Base-by-base conservation (phyloP, 495 filamentous ascomycete species). In the Aspergillus steynii region DNA sequence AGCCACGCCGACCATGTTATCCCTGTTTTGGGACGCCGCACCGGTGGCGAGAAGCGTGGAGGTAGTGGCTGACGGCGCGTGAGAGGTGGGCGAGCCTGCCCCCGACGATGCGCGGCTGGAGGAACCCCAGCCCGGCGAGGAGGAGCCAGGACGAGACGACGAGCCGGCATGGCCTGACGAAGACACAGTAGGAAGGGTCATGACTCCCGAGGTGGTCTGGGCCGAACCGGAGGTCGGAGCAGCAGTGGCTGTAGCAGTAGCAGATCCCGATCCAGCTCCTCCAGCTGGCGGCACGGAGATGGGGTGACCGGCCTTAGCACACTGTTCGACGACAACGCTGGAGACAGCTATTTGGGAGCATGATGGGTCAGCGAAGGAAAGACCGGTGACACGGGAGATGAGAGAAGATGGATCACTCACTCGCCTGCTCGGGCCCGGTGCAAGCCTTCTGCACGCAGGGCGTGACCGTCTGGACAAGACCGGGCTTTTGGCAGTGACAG, bases 401-500 rank as follows among this genome's bases (percentile, higher is more conserved):
- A 32, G 4, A 1, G 20, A 14, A 34, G 48, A n/a, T 32, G 15
- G 48, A 53, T 46, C 10, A 71, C 70, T 28, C 68, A 74, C 75
- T 60, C 50, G 72, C 66, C 57, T 80, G 79, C 59, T 80, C 80
- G 0, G 63, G 29, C 10, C 64, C 29, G 15, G 59, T 58, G 67
- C 80, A 83, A 14, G 68, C 69, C 60, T 73, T 70, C 66, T 80
- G 52, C 10, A 82, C 76, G 53, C 81, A 83, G 26, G 81, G 79
- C 34, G 73, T 75, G 53, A 82, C 72, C 28, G 53, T 54, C 58
- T 58, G 54, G 50, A 81, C 69, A 29, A 83, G 72, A 8, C 65
- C 53, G 50, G 75, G 63, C 65, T 81, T 80, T 65, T 76, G 68
- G 68, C 81, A 83, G 68, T 83, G 81, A 68, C 81, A 83, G 56